Evolutionary conservation across 2,329 filamentous ascomycete genomes (phyloP), one percentile per base, ranked within the genome.

Genomic region (Pseudogymnoascus sp.): DNA sequence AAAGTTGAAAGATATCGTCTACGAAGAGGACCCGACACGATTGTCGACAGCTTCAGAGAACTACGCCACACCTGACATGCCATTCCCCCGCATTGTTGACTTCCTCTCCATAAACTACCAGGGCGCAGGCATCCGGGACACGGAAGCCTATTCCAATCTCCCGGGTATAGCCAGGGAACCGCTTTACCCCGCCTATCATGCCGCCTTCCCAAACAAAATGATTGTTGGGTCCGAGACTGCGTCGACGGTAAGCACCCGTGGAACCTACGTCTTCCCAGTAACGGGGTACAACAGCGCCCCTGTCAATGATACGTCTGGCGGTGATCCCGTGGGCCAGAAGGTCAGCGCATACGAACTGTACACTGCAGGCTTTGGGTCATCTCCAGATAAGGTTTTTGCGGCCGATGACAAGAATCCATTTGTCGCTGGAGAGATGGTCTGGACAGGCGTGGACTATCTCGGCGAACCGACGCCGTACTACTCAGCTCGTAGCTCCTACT

Each of bases 41-140:
- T 74, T 71, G 1, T 67, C 71, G 0, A 81, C 79, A 0, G 71
- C 75, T 0, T 76, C 74, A 0, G 76, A 81, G 75, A 81, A 82
- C 68, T 67, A 65, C 11, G 80, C 79, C 3, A 65, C 69, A 2
- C 72, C 79, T 0, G 69, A 71, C 32, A 73, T 68, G 43, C 65
- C 74, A 0, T 74, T 82, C 32, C 69, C 77, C 1, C 62, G 66
- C 0, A 70, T 72, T 1, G 63, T 81, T 20, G 80, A 82, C 65
- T 71, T 82, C 50, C 68, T 78, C 14, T 75, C 76, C n/a, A 67
- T 83, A 5, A 83, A 83, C 70, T 84, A 83, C 69, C 80, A 83
- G 65, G 81, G 80, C 59, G 78, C 80, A 59, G 80, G 80, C 0
- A 50, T 50, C 7, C n/a, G 43, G 4, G 43, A 30, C n/a, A 50